Evolutionary conservation across 306 rosid species (phyloP), one percentile per base, ranked within the genome.

Genomic region (Astragalus glycyphyllos): DNA sequence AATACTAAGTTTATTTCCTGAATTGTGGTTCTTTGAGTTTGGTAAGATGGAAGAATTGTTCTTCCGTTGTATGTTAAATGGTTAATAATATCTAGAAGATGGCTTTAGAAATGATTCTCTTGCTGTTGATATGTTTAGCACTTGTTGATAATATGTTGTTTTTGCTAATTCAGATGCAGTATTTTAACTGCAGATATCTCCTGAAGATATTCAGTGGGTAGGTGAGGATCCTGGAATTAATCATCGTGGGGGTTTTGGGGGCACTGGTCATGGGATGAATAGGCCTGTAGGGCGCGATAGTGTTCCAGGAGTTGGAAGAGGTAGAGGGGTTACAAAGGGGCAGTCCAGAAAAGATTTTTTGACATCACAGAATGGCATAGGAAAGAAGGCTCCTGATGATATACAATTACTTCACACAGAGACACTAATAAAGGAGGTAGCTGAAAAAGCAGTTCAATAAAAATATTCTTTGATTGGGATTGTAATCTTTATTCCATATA

Each of bases 191-290:
- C 86, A 93, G 98, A 93, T 93, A 75, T 85, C 96, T n/a, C n/a
- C n/a, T n/a, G n/a, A n/a, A n/a, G n/a, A n/a, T n/a, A n/a, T n/a
- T n/a, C n/a, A n/a, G n/a, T 93, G 97, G 98, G 97, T 90, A 0
- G 97, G 82, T 4, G 96, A 87, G 70, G 97, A 90, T 79, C 96
- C 96, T 58, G 97, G 93, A 69, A 85, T 88, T 78, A 84, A 87
- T 60, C 90, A 72, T 65, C 89, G 89, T 54, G 91, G 90, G 54
- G 84, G 86, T 78, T 80, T 82, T 40, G 82, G 80, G 51, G 90
- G 88, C 62, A 68, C 91, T 55, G 87, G 90, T 78, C 96, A 56
- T 84, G 98, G 86, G 59, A 74, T 87, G 83, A 86, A 90, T 68
- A 86, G 90, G 80, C 65, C 88, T 44, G 64, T 63, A 5, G 93